Conservation (phyloP, 2,329 filamentous ascomycete species). For the Rhynchosporium graminicola region DNA sequence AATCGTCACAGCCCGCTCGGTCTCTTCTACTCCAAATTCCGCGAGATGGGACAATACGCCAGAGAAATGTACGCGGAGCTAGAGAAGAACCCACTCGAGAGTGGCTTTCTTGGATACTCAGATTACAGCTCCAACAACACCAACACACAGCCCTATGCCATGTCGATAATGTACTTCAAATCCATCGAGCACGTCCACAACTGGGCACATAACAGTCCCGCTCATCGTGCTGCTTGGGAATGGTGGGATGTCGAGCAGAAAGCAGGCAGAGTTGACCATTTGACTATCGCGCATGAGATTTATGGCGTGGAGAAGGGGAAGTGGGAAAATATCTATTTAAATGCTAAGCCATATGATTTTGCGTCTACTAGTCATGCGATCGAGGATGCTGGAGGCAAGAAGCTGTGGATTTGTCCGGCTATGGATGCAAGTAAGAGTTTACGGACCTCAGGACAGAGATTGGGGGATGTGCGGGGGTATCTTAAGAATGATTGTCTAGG, state of each 20-base stretch:
- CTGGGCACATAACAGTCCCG: constrained; percentile 50
- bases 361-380: constrained; percentile 24
- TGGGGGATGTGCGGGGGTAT: constrained; percentile 7
- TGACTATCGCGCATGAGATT: constrained; percentile 58
- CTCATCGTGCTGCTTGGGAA: constrained; percentile 52
- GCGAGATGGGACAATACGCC: constrained; percentile 45
- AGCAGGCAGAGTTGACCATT: constrained; percentile 40
- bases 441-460: not conserved
- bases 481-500: not conserved
- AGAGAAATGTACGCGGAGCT: constrained; percentile 43
- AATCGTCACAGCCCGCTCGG: constrained; percentile 45
- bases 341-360: constrained; percentile 34
- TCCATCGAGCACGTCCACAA: constrained; percentile 50
- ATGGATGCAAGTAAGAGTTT: constrained; percentile 20
- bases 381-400: constrained; percentile 15
- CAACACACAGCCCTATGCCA: constrained; percentile 44
- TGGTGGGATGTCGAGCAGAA: constrained; percentile 46
- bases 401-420: constrained; percentile 21
- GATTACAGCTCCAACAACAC: constrained; percentile 45
- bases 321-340: constrained; percentile 55
- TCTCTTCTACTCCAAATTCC: constrained; percentile 47
- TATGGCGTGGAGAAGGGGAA: constrained; percentile 48
- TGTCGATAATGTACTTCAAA: constrained; percentile 54
- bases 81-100: constrained; percentile 44
- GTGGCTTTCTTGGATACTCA: constrained; percentile 50